These are phyloP conservation scores for Hondaea fermentalgiana DNA, from an alignment of 108 stramenopile genomes.

Conservation along the genomic window DNA sequence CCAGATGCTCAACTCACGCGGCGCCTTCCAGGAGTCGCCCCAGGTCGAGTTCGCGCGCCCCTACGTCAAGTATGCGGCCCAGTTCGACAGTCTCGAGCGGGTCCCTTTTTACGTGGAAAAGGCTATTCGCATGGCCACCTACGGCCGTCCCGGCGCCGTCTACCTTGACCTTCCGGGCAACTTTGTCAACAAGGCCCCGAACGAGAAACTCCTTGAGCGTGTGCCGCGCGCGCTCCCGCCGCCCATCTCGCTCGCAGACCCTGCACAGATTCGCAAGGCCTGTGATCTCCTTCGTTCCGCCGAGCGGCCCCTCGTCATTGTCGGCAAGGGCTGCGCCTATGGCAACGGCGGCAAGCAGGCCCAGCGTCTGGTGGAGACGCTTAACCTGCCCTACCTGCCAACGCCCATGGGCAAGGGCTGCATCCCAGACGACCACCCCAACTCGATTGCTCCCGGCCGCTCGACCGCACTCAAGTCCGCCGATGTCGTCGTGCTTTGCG, in stretches of 20 bases:
- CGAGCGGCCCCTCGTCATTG: background rate
- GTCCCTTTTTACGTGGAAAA: slow-evolving; percentile 8
- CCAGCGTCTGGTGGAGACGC: background rate
- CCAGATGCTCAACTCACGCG: background rate
- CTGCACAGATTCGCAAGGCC: background rate
- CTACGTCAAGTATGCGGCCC: slow-evolving; percentile 3
- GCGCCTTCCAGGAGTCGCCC: slow-evolving; percentile 10
- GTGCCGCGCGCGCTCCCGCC: background rate
- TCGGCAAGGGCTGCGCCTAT: background rate
- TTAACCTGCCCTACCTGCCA: background rate
- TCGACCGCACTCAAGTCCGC: slow-evolving; percentile 11
- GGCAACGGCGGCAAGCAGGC: background rate
- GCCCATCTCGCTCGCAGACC: background rate
- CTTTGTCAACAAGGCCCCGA: background rate
- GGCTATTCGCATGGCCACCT: background rate
- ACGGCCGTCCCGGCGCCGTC: background rate
- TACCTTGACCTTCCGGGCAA: slow-evolving; percentile 6
- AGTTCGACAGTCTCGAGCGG: background rate
- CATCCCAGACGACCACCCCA: background rate
- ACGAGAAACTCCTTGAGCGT: background rate
- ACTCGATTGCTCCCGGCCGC: background rate
- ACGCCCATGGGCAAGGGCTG: slow-evolving; percentile 18
- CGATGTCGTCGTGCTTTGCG: background rate
- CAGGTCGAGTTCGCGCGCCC: slow-evolving; percentile 18
- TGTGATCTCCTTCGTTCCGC: background rate